Evolutionary conservation across 306 rosid species (phyloP), one percentile per base, ranked within the genome.

Genomic region (Pyrus pyrifolia): DNA sequence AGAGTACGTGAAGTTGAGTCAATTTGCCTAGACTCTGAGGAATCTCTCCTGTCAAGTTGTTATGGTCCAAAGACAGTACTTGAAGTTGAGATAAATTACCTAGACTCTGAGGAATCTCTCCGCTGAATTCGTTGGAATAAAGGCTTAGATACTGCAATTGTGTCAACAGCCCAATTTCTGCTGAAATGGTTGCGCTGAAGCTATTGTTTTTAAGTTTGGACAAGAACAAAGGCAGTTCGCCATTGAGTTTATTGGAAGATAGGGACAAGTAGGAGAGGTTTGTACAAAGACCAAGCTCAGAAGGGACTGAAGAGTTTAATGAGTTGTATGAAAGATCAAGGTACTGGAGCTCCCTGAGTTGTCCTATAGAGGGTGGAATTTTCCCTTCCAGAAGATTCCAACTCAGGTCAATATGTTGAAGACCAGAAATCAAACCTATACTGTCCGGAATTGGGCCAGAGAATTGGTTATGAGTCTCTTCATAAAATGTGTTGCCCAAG

Each of bases 221-320:
- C 31, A 67, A 67, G 21, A 31, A 67, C 31, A 67, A 12, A n/a
- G 71, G 71, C 21, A 67, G 35, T 31, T 31, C 35, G 1, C 35
- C 35, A 4, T 31, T 31, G 35, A 31, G 35, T 31, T 31, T 31
- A 31, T 5, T 31, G 35, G 1, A 31, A 31, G 35, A 31, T 1
- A 31, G 35, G 35, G 35, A 31, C 35, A 31, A 31, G 35, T 31
- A 0, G 35, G 35, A 0, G 35, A 31, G 35, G 35, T 31, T 31
- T 31, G 35, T 84, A 59, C 91, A 91, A 35, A 55, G 30, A 49
- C 93, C 93, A 79, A 91, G 87, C 71, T 86, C 91, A 40, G 76
- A 77, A 45, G 93, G 89, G 44, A 88, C 0, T 0, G 5, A 31
- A 31, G 35, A 4, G 35, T 31, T 31, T 31, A 31, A 31, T 0